These are phyloP conservation scores for Sphaerostilbella broomeana DNA, from an alignment of 2,329 filamentous ascomycete genomes.

Conservation along the genomic window DNA sequence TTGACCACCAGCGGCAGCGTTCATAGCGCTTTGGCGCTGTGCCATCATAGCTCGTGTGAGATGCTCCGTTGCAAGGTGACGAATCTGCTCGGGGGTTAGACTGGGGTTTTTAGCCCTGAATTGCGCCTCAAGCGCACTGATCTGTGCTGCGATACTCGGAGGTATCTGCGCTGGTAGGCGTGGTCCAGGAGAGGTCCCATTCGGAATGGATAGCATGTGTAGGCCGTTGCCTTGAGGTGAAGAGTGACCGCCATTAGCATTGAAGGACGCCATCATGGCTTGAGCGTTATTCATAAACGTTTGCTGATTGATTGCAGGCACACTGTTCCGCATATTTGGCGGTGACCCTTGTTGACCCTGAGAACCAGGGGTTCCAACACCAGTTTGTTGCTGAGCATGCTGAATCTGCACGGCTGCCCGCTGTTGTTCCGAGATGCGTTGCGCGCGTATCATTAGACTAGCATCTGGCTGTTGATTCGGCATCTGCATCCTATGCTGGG, in stretches of 20 bases:
- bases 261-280: constrained; percentile 46
- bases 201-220: constrained; percentile 40
- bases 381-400: constrained; percentile 30
- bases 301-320: constrained; percentile 44
- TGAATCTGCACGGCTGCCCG: constrained; percentile 43
- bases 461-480: constrained; percentile 40
- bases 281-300: constrained; percentile 47
- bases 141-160: constrained; percentile 41
- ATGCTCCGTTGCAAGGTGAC: constrained; percentile 46
- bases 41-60: constrained; percentile 41
- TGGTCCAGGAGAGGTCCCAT: constrained; percentile 37
- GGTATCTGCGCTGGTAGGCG: constrained; percentile 38
- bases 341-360: constrained; percentile 38
- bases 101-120: constrained; percentile 47
- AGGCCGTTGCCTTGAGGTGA: constrained; percentile 40
- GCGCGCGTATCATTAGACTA: constrained; percentile 55
- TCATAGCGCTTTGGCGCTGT: constrained; percentile 48
- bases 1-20: constrained; percentile 46
- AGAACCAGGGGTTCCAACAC: constrained; percentile 27
- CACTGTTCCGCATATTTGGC: constrained; percentile 35
- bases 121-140: constrained; percentile 46
- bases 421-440: constrained; percentile 61
- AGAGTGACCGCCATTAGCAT: constrained; percentile 35
- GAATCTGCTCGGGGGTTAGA: constrained; percentile 42
- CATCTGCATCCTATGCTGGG: constrained; percentile 53